Conservation (phyloP, 306 rosid genomes). For the Cucurbita moschata region DNA sequence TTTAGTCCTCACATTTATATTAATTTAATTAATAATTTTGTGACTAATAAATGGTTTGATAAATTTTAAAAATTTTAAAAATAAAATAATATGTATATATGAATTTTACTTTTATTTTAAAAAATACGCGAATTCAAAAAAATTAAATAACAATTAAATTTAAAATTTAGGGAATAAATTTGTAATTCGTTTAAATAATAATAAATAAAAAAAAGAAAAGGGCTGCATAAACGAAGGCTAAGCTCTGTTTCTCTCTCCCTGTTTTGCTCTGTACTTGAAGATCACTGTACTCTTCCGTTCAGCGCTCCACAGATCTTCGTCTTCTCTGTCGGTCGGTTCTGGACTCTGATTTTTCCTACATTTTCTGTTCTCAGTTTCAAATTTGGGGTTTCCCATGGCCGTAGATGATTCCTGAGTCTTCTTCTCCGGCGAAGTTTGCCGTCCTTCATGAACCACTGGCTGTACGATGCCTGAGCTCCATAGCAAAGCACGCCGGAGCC, state of each 20-base stretch:
- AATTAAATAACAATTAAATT: no score
- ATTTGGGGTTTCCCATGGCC: background rate
- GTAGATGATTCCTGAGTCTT: background rate
- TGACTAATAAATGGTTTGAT: no score
- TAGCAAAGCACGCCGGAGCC: background rate
- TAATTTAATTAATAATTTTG: no score
- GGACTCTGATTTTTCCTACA: background rate
- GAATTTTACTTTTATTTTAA: no score
- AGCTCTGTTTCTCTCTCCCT: constrained; percentile 1
- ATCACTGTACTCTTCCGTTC: background rate
- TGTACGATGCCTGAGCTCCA: constrained; percentile 1
- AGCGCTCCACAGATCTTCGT: background rate
- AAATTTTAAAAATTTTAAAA: no score
- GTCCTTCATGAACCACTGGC: constrained; percentile 1
- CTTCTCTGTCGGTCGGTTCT: background rate
- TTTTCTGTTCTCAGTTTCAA: background rate
- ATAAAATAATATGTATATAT: no score
- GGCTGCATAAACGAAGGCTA: background rate
- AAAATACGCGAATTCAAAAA: no score
- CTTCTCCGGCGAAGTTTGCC: background rate
- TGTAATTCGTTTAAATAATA: background rate
- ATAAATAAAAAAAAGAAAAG: background rate
- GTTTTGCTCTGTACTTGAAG: background rate
- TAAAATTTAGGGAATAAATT: background rate
- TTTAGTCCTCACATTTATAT: no score